These are phyloP conservation scores for Guadua angustifolia DNA, from an alignment of 176 grass and related monocot genomes.

Conservation along the genomic window DNA sequence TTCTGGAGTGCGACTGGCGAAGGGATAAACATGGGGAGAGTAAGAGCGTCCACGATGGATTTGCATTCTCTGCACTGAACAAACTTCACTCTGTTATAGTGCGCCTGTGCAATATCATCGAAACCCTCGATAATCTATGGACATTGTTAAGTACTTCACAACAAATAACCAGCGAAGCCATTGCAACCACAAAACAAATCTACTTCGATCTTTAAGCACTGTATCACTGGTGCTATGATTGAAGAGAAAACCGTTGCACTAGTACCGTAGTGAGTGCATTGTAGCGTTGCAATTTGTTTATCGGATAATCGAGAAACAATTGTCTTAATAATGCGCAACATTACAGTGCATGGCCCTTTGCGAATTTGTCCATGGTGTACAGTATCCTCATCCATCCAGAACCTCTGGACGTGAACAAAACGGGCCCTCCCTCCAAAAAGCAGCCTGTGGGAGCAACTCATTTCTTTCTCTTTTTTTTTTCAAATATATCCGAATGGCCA, in stretches of 20 bases:
- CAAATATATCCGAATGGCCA: neutral
- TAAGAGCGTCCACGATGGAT: neutral
- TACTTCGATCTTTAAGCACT: neutral
- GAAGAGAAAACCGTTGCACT: neutral
- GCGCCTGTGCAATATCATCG: no score
- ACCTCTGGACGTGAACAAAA: slow-evolving; percentile 16
- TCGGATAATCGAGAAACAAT: neutral
- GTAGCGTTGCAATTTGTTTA: no score
- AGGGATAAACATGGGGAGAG: neutral
- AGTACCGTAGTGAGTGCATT: neutral
- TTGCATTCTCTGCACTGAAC: neutral
- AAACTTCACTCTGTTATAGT: neutral
- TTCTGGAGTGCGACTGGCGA: neutral
- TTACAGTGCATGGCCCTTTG: neutral
- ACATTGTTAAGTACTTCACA: neutral
- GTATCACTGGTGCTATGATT: no score
- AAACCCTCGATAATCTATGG: neutral
- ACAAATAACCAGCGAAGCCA: neutral
- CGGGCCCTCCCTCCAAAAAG: slow-evolving; percentile 32
- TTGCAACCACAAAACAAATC: neutral
- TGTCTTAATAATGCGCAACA: neutral
- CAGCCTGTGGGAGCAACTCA: slow-evolving; percentile 3
- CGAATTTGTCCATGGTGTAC: neutral
- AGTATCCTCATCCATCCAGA: slow-evolving; percentile 31
- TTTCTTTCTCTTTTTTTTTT: neutral